Percentiles rank a stretch among this genome's conserved stretches.
phyloP scores from a whole-genome alignment of 176 grass and related monocot genomes.

The Ananas comosus region DNA sequence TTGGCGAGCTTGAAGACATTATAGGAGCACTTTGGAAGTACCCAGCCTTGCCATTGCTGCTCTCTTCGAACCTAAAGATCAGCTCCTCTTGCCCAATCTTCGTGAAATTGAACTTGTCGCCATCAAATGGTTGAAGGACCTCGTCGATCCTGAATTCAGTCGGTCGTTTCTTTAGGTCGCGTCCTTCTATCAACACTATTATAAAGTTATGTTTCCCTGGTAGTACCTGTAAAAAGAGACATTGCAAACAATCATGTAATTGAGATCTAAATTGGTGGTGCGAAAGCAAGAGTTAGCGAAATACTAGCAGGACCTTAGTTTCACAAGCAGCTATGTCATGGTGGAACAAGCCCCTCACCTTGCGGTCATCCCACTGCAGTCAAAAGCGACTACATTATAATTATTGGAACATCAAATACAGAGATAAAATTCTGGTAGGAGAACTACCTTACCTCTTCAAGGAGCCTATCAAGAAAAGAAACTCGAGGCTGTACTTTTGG shows the following conservation, averaged over 20 bases:
- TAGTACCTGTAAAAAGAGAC: conserved; percentile 34
- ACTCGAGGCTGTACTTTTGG: not conserved
- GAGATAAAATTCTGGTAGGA: not conserved
- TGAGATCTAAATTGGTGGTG: not conserved
- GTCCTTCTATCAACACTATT: conserved; percentile 53
- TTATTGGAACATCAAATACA: not conserved
- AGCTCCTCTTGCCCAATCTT: conserved; percentile 42
- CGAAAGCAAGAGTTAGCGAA: not conserved
- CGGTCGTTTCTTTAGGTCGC: conserved; percentile 77
- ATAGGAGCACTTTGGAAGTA: conserved; percentile 25
- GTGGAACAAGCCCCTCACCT: conserved; percentile 51
- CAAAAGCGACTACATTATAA: not conserved
- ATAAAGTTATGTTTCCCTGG: conserved; percentile 59
- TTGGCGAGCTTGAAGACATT: conserved; percentile 28
- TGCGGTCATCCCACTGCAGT: conserved; percentile 55
- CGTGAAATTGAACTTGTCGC: conserved; percentile 49
- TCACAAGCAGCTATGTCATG: conserved; percentile 57
- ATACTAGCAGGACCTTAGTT: conserved; percentile 36
- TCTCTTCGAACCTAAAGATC: conserved; percentile 42
- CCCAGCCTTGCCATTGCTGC: conserved; percentile 9
- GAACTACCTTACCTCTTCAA: conserved; percentile 40
- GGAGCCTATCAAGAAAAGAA: conserved; percentile 53
- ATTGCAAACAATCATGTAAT: not conserved
- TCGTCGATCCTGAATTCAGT: conserved; percentile 77
- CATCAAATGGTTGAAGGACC: conserved; percentile 58